Conservation (phyloP, 106 monocot genomes). For the Gastrodia elata region DNA sequence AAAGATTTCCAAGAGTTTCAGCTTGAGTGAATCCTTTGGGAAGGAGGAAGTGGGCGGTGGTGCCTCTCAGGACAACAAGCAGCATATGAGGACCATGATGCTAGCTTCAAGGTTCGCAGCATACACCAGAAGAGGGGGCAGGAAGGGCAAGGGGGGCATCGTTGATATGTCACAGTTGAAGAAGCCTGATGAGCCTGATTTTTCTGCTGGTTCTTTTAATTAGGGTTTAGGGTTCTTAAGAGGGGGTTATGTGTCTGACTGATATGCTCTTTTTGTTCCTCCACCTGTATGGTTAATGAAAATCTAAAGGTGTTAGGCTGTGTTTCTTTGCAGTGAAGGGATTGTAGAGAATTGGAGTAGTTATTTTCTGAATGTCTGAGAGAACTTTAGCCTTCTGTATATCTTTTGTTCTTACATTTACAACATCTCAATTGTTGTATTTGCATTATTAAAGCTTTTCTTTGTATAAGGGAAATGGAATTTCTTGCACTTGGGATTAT, state of each 20-base stretch:
- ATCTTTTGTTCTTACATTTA: too few species aligned
- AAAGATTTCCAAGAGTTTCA: conserved; percentile 38
- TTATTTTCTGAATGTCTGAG: not conserved
- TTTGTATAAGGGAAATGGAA: too few species aligned
- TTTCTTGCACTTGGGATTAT: too few species aligned
- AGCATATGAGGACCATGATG: conserved; percentile 4
- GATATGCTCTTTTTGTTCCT: too few species aligned
- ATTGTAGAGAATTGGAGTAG: not conserved
- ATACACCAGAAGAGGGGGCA: conserved; percentile 18
- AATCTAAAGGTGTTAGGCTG: not conserved
- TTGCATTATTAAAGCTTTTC: not conserved
- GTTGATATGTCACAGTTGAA: conserved; percentile 32
- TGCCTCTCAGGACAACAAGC: conserved; percentile 10
- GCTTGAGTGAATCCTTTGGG: conserved; percentile 44
- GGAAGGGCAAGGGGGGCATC: conserved; percentile 24
- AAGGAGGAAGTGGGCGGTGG: conserved; percentile 23
- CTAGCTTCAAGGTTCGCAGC: conserved; percentile 31
- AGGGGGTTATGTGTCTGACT: not conserved
- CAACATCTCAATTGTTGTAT: too few species aligned
- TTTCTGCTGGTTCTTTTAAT: conserved; percentile 33
- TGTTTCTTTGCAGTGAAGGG: not conserved
- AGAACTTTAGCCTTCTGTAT: too few species aligned
- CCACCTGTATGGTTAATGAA: not conserved
- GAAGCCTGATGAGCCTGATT: conserved; percentile 62
- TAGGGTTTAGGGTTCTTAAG: not conserved